A percentile compares a stretch with the other conserved stretches of the same genome.
These are phyloP conservation scores for Dendryphion nanum DNA, from an alignment of 2,329 filamentous ascomycete species.

Conservation along the genomic window DNA sequence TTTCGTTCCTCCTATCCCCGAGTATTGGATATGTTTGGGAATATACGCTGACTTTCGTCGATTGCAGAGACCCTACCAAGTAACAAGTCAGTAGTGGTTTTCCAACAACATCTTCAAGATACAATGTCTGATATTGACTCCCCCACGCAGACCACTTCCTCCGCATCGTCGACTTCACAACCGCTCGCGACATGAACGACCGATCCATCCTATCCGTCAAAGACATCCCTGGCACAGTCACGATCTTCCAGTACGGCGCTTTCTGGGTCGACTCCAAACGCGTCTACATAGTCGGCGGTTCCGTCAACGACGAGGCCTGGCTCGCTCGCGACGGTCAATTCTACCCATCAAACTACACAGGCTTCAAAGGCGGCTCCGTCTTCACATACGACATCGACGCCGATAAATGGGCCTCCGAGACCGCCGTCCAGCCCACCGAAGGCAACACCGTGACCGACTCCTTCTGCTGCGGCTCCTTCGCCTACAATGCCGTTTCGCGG, in stretches of 20 bases:
- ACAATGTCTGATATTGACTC: background rate
- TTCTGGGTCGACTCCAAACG: constrained; percentile 10
- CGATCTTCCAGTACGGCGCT: constrained; percentile 7
- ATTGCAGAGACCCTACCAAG: constrained; percentile 1
- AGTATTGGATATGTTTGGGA: background rate
- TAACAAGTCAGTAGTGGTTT: constrained; percentile 5
- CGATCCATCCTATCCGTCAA: constrained; percentile 4
- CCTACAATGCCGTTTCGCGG: constrained; percentile 1
- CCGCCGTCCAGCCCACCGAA: constrained; percentile 4
- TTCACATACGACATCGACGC: constrained; percentile 7
- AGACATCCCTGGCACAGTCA: constrained; percentile 7
- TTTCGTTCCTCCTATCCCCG: too few relatives aligned
- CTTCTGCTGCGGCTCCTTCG: constrained; percentile 10
- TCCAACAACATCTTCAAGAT: background rate
- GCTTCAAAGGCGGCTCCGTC: constrained; percentile 2
- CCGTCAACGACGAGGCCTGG: constrained; percentile 4
- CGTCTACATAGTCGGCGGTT: constrained; percentile 8
- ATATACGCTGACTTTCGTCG: background rate
- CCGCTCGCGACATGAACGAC: constrained; percentile 7
- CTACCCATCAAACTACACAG: background rate
- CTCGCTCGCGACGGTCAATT: constrained; percentile 5
- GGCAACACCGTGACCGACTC: constrained; percentile 3
- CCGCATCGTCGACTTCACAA: constrained; percentile 12
- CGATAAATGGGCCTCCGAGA: constrained; percentile 7
- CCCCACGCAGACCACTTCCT: constrained; percentile 10